Base-by-base conservation (phyloP, 2,329 filamentous ascomycete genomes). In the Neonectria sp. region DNA sequence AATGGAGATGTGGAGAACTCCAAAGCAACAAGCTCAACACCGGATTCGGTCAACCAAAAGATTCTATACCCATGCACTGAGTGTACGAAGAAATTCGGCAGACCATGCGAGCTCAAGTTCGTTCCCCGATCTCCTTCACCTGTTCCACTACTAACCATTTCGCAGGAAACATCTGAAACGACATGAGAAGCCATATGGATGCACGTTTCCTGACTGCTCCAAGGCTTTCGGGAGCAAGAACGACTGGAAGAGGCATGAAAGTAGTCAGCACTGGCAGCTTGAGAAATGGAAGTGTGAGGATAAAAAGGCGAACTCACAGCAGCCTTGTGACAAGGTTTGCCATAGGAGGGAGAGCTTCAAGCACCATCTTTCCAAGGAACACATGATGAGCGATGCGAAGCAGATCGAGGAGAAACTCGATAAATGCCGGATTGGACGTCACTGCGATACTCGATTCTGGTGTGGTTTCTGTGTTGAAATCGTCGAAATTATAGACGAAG, bases 181-280 rank as follows among this genome's bases (percentile, higher is more conserved):
- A 2, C 95, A 98, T 78, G 86, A 89, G 8, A 91, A 90, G 71
- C 95, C 94, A 0, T 97, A 95, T 69, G 91, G 90, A 13, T 98
- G 95, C 79, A 97, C 94, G 0, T 93, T 91, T 70, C 80, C 84
- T 9, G 80, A 82, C 33, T 97, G 95, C 75, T 79, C 81, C 55
- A 95, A 94, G 76, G 84, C 78, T 0, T 97, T 97, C 72, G 95
- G 95, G n/a, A 95, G 93, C 79, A 97, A 97, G 77, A 95, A 94
- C 66, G 95, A 98, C 79, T 98, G 90, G 95, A 97, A 97, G 78
- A 90, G 95, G 1, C 95, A 98, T 75, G 95, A 98, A 76, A 92
- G 90, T 71, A 90, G 88, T 17, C 92, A 95, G 75, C 95, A 97
- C 78, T 90, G 88, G 68, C 89, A 92, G 65, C 79, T 88, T 6